These are phyloP conservation scores for Echinochloa phyllopogon DNA, from an alignment of 176 grass and related monocot species.

Conservation along the genomic window DNA sequence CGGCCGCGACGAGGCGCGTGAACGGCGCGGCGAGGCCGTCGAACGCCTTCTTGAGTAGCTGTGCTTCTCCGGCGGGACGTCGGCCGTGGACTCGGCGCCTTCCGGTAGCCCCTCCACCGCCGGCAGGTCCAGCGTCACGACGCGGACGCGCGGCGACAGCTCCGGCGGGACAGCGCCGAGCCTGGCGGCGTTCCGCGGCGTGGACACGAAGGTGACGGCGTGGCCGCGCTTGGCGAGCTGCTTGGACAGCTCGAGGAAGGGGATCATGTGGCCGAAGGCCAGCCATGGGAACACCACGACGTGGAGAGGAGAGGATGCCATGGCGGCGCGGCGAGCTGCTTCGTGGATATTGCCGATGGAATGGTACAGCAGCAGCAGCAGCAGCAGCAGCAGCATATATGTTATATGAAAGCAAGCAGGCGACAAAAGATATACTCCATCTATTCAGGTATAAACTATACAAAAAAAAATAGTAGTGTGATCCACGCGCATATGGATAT, in stretches of 20 bases:
- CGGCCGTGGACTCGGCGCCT: not conserved
- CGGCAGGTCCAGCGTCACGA: not conserved
- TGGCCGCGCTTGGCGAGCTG: not conserved
- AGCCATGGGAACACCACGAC: conserved; percentile 48
- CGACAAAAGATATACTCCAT: too few relatives aligned
- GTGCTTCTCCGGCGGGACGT: conserved; percentile 6
- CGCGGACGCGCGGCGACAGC: not conserved
- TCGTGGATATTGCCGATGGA: too few relatives aligned
- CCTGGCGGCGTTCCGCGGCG: too few relatives aligned
- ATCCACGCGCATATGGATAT: too few relatives aligned
- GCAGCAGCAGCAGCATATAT: too few relatives aligned
- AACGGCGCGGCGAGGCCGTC: conserved; percentile 12
- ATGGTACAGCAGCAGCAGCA: too few relatives aligned
- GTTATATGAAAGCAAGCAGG: too few relatives aligned
- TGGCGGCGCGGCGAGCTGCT: too few relatives aligned
- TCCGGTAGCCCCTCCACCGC: not conserved
- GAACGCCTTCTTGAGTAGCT: conserved; percentile 45
- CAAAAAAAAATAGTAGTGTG: too few relatives aligned
- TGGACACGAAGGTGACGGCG: conserved; percentile 12
- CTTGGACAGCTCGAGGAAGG: conserved; percentile 28
- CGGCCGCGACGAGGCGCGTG: not conserved
- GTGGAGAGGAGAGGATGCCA: conserved; percentile 12
- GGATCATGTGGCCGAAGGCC: conserved; percentile 37
- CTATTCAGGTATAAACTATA: too few relatives aligned
- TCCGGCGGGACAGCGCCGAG: not conserved